A percentile compares a stretch with the other conserved stretches of the same genome.
phyloP scores from a whole-genome alignment of 2,329 filamentous ascomycete species.

The Neurospora crassa region DNA sequence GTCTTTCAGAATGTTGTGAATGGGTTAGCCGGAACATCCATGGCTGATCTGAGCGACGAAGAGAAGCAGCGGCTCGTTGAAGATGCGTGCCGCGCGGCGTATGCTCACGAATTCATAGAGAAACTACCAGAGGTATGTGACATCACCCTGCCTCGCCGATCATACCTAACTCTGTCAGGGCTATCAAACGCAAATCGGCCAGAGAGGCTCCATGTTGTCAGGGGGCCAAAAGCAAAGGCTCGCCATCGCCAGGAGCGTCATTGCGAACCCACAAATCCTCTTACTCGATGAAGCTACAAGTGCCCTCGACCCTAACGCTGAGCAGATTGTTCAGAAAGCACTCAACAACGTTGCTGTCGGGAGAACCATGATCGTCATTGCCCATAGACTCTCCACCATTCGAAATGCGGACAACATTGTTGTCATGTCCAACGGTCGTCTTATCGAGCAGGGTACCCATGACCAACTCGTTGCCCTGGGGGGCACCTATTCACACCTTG shows the following conservation, averaged over 20 bases:
- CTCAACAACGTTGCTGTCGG: slow-evolving; percentile 45
- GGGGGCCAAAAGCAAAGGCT: slow-evolving; percentile 61
- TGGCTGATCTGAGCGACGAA: slow-evolving; percentile 24
- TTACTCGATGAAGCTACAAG: slow-evolving; percentile 61
- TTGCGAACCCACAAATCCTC: slow-evolving; percentile 54
- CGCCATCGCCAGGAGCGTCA: slow-evolving; percentile 56
- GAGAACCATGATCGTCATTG: slow-evolving; percentile 58
- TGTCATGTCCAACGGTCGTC: slow-evolving; percentile 25
- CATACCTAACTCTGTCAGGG: slow-evolving; percentile 22
- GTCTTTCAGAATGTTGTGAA: slow-evolving; percentile 42
- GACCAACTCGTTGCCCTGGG: slow-evolving; percentile 16
- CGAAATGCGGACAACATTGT: slow-evolving; percentile 32
- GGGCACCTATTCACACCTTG: slow-evolving; percentile 19
- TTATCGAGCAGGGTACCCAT: slow-evolving; percentile 24
- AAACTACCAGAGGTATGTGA: slow-evolving; percentile 33
- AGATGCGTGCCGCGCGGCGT: slow-evolving; percentile 46
- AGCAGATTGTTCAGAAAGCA: slow-evolving; percentile 44
- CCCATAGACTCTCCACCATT: slow-evolving; percentile 49
- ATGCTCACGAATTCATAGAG: slow-evolving; percentile 48
- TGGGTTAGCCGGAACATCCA: slow-evolving; percentile 30
- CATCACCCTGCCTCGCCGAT: background rate
- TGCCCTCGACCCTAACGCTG: slow-evolving; percentile 36
- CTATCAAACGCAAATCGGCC: slow-evolving; percentile 54
- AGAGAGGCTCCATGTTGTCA: slow-evolving; percentile 54
- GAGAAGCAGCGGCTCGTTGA: slow-evolving; percentile 37